Evolutionary conservation across 164 flowering plant genomes (phyloP), one percentile per base, ranked within the genome.

Genomic region (Paratinospora sagittata): DNA sequence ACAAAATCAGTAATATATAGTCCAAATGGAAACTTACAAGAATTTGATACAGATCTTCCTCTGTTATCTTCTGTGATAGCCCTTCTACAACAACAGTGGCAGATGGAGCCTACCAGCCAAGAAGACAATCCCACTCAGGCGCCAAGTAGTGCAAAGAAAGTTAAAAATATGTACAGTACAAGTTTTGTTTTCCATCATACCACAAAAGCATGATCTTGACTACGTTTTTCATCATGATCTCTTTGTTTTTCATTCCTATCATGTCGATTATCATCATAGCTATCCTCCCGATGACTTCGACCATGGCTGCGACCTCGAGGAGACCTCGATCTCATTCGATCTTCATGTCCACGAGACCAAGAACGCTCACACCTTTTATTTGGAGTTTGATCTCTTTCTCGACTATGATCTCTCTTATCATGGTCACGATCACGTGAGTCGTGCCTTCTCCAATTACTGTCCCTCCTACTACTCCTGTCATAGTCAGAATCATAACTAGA

Each of bases 11-110:
- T 30, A 26, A 39, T 30, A 62, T 27, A 19, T n/a, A 37, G 71
- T 52, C 71, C 8, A 63, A 43, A 16, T 11, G 67, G 57, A 70
- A 67, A 21, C 66, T 55, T 88, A 96, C 98, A 82, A 96, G 96
- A 52, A 91, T 84, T 78, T 89, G 96, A 73, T 92, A 88, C 23
- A 96, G 76, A 85, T 93, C 96, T 82, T 96, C 99, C 73, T 96
- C 96, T n/a, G 93, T 89, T 41, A 97, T 93, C 83, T 90, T 96
- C 68, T 87, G 96, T 7, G 99, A 91, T 61, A 96, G 90, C 70
- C 99, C 98, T 81, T 91, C 93, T 78, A 96, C 97, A 75, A 96
- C 93, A 74, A 96, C 90, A 65, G 99, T 96, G 55, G 97, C 91
- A 39, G 99, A 91, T 63, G 98, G 98, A 41, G 89, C 90, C 99